Conservation (phyloP, 1,284 basidiomycete genomes). For the Sanghuangporus baumii region DNA sequence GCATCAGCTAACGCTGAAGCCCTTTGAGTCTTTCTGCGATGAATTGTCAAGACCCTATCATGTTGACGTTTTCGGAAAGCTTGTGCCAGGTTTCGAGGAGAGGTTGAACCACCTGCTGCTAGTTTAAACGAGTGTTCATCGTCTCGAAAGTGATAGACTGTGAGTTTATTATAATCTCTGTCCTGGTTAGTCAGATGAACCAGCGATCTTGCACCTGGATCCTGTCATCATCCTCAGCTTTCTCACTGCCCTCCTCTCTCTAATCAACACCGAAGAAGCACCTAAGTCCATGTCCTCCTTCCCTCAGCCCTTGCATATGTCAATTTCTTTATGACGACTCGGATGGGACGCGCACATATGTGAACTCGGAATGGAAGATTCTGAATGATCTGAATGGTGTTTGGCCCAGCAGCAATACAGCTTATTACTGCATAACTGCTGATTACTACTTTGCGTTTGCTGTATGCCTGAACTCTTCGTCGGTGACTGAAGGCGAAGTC, state of each 20-base stretch:
- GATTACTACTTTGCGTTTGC: conserved; percentile 88
- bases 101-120: conserved; percentile 87
- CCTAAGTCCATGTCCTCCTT: conserved; percentile 84
- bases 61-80: conserved; percentile 82
- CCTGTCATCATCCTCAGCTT: conserved; percentile 77
- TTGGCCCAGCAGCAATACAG: conserved; percentile 83
- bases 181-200: conserved; percentile 1
- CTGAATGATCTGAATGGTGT: conserved; percentile 85
- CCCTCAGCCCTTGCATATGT: conserved; percentile 88
- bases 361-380: conserved; percentile 82
- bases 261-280: conserved; percentile 63
- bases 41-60: conserved; percentile 71
- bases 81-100: conserved; percentile 72
- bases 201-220: conserved; percentile 42
- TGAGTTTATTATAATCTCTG: conserved; percentile 32
- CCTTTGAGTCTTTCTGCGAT: conserved; percentile 81
- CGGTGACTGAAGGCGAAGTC: background rate
- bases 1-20: conserved; percentile 90
- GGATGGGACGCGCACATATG: conserved; percentile 82
- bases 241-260: conserved; percentile 71
- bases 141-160: conserved; percentile 86
- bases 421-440: conserved; percentile 91
- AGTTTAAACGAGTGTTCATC: conserved; percentile 84
- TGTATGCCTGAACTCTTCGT: background rate
- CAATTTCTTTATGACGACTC: conserved; percentile 87